Conservation (phyloP, 176 grass and related monocot genomes). For the Eragrostis nindensis region DNA sequence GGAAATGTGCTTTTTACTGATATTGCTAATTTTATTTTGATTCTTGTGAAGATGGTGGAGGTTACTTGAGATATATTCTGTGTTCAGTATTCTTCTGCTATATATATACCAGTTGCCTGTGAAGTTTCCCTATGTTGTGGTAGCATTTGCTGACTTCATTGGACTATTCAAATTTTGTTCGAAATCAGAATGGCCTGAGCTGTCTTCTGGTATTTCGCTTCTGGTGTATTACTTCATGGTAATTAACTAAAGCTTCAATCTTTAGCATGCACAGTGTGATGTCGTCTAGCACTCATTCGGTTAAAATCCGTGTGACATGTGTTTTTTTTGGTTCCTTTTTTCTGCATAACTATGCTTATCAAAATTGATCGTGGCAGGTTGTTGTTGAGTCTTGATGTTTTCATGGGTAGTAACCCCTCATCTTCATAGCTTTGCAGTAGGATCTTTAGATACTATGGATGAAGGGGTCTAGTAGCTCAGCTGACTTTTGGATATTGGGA, state of each 20-base stretch:
- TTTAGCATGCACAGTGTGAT: neutral
- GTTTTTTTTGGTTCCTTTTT: neutral
- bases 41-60: constrained; percentile 81
- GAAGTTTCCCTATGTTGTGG: constrained; percentile 64
- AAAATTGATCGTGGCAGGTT: neutral
- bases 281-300: neutral
- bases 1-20: constrained; percentile 17
- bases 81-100: constrained; percentile 91
- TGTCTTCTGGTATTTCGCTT: constrained; percentile 86
- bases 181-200: constrained; percentile 82
- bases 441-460: neutral
- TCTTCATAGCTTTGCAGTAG: neutral
- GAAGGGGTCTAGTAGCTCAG: constrained; percentile 17
- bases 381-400: constrained; percentile 18
- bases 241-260: constrained; percentile 51
- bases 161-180: constrained; percentile 86
- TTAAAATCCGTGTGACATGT: neutral
- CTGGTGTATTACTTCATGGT: constrained; percentile 91
- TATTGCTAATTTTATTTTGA: constrained; percentile 34
- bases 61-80: constrained; percentile 81
- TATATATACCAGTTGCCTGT: constrained; percentile 88
- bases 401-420: constrained; percentile 20
- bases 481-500: neutral
- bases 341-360: neutral
- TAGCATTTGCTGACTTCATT: constrained; percentile 82